These are phyloP conservation scores for Graphiopsis chlorocephala DNA, from an alignment of 2,329 filamentous ascomycete genomes.

Conservation along the genomic window DNA sequence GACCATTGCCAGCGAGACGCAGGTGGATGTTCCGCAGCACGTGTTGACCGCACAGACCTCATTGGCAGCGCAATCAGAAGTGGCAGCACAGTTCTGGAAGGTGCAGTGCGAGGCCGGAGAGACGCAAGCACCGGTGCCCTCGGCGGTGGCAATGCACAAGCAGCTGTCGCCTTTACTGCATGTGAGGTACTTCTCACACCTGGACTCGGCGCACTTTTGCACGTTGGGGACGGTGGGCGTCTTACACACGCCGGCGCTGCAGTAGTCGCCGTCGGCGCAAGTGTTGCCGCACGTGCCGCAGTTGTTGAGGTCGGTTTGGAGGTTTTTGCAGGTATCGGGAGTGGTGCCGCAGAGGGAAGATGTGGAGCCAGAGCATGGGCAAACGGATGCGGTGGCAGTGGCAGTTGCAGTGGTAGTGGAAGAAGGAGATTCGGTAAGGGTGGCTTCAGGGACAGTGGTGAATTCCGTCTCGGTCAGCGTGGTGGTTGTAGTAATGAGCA, in stretches of 20 bases:
- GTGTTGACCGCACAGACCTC: not conserved
- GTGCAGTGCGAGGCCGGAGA: not conserved
- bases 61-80: not conserved
- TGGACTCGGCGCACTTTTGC: not conserved
- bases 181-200: not conserved
- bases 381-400: not conserved
- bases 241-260: not conserved
- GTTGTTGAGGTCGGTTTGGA: constrained; percentile 1
- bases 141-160: not conserved
- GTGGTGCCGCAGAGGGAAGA: not conserved
- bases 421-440: not conserved
- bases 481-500: not conserved
- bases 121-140: not conserved
- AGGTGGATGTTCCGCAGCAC: not conserved
- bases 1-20: not conserved
- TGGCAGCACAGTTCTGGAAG: not conserved
- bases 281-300: not conserved
- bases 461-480: not conserved
- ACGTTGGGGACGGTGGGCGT: not conserved
- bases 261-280: not conserved
- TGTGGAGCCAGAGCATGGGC: not conserved
- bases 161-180: not conserved
- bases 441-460: not conserved
- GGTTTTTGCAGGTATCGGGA: not conserved
- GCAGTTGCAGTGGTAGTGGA: not conserved